Percentiles rank a stretch among this genome's conserved stretches.
Evolutionary conservation across 352 stramenopile species (phyloP).

Genomic region (Peronosclerospora sorghi): DNA sequence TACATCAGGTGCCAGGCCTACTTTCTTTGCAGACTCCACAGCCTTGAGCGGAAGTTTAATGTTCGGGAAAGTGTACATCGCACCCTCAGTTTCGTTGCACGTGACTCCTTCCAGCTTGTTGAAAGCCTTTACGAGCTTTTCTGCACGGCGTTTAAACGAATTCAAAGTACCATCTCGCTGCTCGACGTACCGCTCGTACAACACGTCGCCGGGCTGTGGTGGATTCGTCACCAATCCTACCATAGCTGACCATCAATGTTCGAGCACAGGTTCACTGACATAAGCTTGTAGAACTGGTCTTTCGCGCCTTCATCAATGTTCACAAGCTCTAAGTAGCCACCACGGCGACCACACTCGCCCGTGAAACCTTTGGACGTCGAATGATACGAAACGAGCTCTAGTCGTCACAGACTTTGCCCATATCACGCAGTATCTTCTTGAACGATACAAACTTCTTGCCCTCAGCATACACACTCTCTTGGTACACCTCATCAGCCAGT

Average conservation of each 20-base stretch:
- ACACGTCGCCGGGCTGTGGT: slow-evolving; percentile 82
- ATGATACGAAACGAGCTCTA: slow-evolving; percentile 98
- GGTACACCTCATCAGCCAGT: slow-evolving; percentile 98
- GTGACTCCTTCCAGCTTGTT: slow-evolving; percentile 94
- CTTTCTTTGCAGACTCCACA: slow-evolving; percentile 65
- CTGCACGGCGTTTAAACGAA: slow-evolving; percentile 88
- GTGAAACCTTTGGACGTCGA: slow-evolving; percentile 98
- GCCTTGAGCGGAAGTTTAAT: slow-evolving; percentile 86
- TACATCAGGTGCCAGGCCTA: slow-evolving; percentile 85
- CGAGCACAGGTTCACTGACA: slow-evolving; percentile 94
- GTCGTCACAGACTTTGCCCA: slow-evolving; percentile 68
- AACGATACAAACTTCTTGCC: slow-evolving; percentile 91
- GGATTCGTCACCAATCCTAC: slow-evolving; percentile 97
- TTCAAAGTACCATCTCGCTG: slow-evolving; percentile 89
- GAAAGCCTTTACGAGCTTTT: slow-evolving; percentile 89
- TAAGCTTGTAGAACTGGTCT: slow-evolving; percentile 98
- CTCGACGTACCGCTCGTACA: slow-evolving; percentile 83
- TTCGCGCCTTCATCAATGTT: slow-evolving; percentile 88
- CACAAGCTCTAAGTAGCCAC: slow-evolving; percentile 95
- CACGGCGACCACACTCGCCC: slow-evolving; percentile 95
- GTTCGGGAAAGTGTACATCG: slow-evolving; percentile 98
- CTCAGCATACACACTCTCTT: slow-evolving; percentile 97
- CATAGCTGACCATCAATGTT: slow-evolving; percentile 95
- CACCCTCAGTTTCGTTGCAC: slow-evolving; percentile 93
- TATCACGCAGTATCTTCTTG: slow-evolving; percentile 89